A percentile compares a stretch with the other conserved stretches of the same genome.
These are phyloP conservation scores for Diaporthe ilicicola DNA, from an alignment of 2,329 filamentous ascomycete genomes.

Conservation along the genomic window DNA sequence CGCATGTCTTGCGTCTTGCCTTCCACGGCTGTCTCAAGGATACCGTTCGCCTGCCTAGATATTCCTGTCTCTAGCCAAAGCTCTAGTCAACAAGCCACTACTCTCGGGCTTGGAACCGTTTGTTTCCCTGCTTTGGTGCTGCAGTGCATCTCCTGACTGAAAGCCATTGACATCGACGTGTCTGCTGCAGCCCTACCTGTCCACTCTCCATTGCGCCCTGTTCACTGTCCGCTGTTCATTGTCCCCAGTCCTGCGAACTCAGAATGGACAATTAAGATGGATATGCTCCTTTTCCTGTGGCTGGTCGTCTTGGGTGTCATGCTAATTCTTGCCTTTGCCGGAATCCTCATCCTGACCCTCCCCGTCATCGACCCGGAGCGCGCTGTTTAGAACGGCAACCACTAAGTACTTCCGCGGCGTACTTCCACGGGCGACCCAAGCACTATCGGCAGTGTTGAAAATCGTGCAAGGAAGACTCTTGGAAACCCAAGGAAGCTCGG, in stretches of 20 bases:
- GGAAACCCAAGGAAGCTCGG: background rate
- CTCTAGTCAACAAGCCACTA: background rate
- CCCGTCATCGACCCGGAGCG: slow-evolving; percentile 27
- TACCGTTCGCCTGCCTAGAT: background rate
- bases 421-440: background rate
- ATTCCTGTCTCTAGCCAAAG: background rate
- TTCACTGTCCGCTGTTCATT: background rate
- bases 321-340: slow-evolving; percentile 27
- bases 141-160: background rate
- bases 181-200: background rate
- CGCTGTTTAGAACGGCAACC: slow-evolving; percentile 5
- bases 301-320: slow-evolving; percentile 31
- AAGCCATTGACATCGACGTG: background rate
- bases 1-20: background rate
- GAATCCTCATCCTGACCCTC: slow-evolving; percentile 27
- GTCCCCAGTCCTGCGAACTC: background rate
- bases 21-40: background rate
- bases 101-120: background rate
- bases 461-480: background rate
- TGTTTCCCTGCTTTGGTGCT: background rate
- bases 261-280: slow-evolving; percentile 31
- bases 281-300: slow-evolving; percentile 31
- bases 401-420: background rate
- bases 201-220: background rate
- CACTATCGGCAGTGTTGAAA: background rate